Evolutionary conservation across 139 green algal genomes (phyloP).

Genomic region (Diplosphaera chodatii): DNA sequence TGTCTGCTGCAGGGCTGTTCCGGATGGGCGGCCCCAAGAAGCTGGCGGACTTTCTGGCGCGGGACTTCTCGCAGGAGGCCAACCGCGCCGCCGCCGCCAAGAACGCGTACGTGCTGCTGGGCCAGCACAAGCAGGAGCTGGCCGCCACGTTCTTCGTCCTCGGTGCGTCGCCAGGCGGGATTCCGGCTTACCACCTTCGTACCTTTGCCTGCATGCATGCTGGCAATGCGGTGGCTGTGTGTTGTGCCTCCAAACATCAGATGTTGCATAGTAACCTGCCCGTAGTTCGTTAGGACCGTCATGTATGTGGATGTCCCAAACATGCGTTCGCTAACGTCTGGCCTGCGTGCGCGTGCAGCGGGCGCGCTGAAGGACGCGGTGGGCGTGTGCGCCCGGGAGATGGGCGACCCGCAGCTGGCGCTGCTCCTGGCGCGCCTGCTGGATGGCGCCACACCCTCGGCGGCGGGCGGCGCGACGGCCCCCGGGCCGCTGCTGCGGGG

Average conservation of each 20-base stretch:
- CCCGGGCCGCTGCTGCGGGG: not conserved
- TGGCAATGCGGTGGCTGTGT: no score
- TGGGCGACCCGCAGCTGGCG: conserved; percentile 72
- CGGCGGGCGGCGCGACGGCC: not conserved
- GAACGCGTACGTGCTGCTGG: conserved; percentile 87
- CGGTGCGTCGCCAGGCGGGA: conserved; percentile 12
- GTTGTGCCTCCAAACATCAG: no score
- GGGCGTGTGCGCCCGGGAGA: conserved; percentile 53
- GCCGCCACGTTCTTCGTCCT: conserved; percentile 88
- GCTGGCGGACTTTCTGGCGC: not conserved
- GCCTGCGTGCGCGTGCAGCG: no score
- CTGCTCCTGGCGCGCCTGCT: conserved; percentile 55
- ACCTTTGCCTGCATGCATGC: no score
- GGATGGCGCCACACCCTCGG: conserved; percentile 12
- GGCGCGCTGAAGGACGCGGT: conserved; percentile 45
- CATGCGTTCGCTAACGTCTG: no score
- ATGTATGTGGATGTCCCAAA: no score
- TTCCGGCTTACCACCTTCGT: no score
- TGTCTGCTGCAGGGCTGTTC: not conserved
- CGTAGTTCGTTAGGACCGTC: no score
- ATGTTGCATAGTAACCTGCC: no score
- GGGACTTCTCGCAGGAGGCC: no score
- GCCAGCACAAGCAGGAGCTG: conserved; percentile 73
- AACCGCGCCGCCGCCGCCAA: conserved; percentile 67
- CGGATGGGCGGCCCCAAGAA: not conserved